Conservation (phyloP, 1,284 basidiomycete genomes). For the Xerocomus minutiporus region DNA sequence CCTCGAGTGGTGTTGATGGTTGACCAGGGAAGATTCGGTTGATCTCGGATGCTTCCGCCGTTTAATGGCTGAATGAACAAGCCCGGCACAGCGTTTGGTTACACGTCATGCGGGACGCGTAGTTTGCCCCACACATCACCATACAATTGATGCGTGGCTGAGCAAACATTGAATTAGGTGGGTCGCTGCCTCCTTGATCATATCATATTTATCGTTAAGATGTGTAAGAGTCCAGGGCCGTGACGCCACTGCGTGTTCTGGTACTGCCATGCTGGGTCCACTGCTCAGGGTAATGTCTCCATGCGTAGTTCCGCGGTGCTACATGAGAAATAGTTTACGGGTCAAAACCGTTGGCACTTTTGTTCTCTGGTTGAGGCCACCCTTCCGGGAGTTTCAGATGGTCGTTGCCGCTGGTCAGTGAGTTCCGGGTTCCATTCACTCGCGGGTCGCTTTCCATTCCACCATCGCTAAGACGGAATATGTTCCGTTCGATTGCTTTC, state of each 20-base stretch:
- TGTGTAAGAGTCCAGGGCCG: slow-evolving; percentile 13
- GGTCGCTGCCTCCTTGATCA: slow-evolving; percentile 14
- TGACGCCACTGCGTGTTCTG: slow-evolving; percentile 28
- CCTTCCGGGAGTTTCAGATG: not conserved
- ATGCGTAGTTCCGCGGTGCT: slow-evolving; percentile 16
- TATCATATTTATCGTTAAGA: slow-evolving; percentile 6
- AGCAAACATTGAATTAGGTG: slow-evolving; percentile 13
- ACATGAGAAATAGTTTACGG: slow-evolving; percentile 18
- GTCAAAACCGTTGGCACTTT: not conserved
- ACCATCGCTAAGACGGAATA: slow-evolving; percentile 3
- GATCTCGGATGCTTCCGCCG: slow-evolving; percentile 5
- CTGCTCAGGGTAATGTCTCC: slow-evolving; percentile 21
- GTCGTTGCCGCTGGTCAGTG: not conserved
- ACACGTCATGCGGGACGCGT: not conserved
- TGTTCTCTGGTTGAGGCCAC: not conserved
- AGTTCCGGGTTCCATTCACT: slow-evolving; percentile 5
- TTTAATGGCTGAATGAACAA: not conserved
- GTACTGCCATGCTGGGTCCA: slow-evolving; percentile 7
- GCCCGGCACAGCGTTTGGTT: not conserved
- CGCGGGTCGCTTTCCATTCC: slow-evolving; percentile 7
- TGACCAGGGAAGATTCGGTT: not conserved
- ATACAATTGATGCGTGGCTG: not conserved
- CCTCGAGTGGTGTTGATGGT: not conserved
- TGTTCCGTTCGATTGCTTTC: slow-evolving; percentile 8
- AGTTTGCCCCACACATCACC: not conserved